phyloP scores from a whole-genome alignment of 139 green algal species.

The Coelastrella sp. region DNA sequence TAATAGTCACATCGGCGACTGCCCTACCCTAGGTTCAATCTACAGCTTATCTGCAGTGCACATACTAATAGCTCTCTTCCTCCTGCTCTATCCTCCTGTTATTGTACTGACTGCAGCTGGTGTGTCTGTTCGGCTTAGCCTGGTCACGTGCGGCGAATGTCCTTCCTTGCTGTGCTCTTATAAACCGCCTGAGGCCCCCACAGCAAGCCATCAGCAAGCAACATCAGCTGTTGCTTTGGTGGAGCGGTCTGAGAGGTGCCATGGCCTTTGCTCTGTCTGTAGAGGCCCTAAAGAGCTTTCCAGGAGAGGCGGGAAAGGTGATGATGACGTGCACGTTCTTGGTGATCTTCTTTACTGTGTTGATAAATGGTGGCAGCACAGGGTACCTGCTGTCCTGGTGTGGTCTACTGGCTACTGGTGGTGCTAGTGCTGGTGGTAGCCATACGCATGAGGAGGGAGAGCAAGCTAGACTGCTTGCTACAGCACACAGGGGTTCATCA shows the following conservation, averaged over 20 bases:
- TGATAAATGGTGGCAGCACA: slow-evolving; percentile 66
- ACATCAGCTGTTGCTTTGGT: slow-evolving; percentile 74
- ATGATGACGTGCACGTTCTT: slow-evolving; percentile 70
- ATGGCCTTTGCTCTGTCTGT: slow-evolving; percentile 77
- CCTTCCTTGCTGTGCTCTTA: slow-evolving; percentile 44
- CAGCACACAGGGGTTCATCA: too few relatives aligned
- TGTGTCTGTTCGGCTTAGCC: slow-evolving; percentile 62
- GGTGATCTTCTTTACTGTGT: slow-evolving; percentile 69
- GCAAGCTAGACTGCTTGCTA: too few relatives aligned
- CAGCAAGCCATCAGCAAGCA: neutral
- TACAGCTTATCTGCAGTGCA: too few relatives aligned
- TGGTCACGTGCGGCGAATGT: slow-evolving; percentile 67
- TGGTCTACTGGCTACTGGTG: neutral
- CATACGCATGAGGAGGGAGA: too few relatives aligned
- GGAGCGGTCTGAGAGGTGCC: slow-evolving; percentile 66
- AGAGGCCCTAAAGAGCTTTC: slow-evolving; percentile 52
- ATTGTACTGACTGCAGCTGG: slow-evolving; percentile 46
- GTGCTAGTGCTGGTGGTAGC: neutral
- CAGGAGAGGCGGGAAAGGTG: slow-evolving; percentile 51
- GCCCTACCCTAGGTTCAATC: too few relatives aligned
- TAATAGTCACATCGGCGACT: too few relatives aligned
- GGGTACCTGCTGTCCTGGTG: slow-evolving; percentile 49
- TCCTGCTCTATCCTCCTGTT: too few relatives aligned
- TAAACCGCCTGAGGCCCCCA: slow-evolving; percentile 62
- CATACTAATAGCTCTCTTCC: too few relatives aligned